phyloP scores from a whole-genome alignment of 495 filamentous ascomycete genomes.

The Penicillium paxilli region DNA sequence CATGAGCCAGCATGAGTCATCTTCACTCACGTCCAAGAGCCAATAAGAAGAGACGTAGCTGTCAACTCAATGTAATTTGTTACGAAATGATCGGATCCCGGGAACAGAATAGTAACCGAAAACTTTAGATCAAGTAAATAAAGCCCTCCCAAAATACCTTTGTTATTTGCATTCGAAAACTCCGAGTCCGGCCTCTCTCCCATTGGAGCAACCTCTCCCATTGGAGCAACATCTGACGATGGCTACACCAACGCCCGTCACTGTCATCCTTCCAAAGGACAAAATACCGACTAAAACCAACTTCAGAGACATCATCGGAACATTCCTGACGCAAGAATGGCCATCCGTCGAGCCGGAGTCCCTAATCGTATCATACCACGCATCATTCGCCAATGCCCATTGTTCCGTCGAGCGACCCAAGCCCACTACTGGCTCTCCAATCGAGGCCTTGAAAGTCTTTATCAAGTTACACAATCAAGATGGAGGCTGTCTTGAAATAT shows the following conservation, averaged over 20 bases:
- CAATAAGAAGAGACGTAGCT: not conserved
- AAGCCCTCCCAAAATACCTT: not conserved
- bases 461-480: conserved; percentile 25
- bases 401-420: conserved; percentile 26
- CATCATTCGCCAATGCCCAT: conserved; percentile 24
- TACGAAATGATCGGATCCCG: not conserved
- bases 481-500: conserved; percentile 17
- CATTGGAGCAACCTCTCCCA: conserved; percentile 1
- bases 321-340: conserved; percentile 29
- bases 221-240: conserved; percentile 18
- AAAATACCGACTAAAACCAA: conserved; percentile 18
- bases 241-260: conserved; percentile 14
- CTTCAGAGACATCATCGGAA: conserved; percentile 21
- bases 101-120: no score
- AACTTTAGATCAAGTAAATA: not conserved
- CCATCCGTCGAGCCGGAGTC: conserved; percentile 24
- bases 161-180: not conserved
- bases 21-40: not conserved
- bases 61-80: not conserved
- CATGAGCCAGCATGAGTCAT: not conserved
- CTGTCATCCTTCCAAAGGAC: conserved; percentile 21
- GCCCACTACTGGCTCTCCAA: not conserved
- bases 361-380: conserved; percentile 17
- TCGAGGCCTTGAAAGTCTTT: conserved; percentile 26
- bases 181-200: not conserved